Conservation (phyloP, 225 moss, liverwort and hornwort species). For the Sphagnum contortum region DNA sequence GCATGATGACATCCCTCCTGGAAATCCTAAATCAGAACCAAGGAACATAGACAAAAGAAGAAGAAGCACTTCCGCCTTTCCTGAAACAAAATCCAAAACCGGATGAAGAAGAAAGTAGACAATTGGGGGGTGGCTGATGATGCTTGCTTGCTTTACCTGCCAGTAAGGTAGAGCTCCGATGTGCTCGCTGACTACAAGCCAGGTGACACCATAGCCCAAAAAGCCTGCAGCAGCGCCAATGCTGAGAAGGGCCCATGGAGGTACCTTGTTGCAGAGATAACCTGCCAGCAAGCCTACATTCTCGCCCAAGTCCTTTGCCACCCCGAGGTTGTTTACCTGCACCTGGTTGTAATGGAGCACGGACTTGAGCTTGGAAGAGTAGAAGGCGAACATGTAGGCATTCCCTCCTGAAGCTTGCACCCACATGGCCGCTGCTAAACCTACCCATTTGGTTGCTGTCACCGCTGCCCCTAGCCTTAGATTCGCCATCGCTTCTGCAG, state of each 20-base stretch:
- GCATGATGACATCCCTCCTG: too few relatives aligned
- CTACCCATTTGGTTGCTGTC: slow-evolving; percentile 45
- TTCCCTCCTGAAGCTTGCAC: slow-evolving; percentile 59
- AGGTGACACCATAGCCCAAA: slow-evolving; percentile 44
- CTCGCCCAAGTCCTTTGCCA: slow-evolving; percentile 56
- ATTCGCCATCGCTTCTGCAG: slow-evolving; percentile 17
- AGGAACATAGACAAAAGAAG: not conserved
- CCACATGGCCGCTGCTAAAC: slow-evolving; percentile 53
- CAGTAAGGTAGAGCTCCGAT: slow-evolving; percentile 47
- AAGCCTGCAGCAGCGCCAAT: slow-evolving; percentile 37
- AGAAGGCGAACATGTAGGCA: slow-evolving; percentile 49
- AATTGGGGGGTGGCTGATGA: not conserved
- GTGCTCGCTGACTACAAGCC: slow-evolving; percentile 50
- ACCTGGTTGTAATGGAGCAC: slow-evolving; percentile 51
- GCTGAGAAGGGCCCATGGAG: slow-evolving; percentile 44
- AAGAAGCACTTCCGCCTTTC: not conserved
- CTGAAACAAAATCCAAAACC: not conserved
- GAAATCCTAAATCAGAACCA: too few relatives aligned
- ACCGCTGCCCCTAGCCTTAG: slow-evolving; percentile 17
- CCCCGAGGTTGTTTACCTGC: slow-evolving; percentile 48
- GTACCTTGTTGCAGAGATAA: slow-evolving; percentile 39
- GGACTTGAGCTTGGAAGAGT: slow-evolving; percentile 37
- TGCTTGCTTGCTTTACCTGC: slow-evolving; percentile 20
- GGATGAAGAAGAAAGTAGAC: not conserved
- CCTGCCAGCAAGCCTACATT: slow-evolving; percentile 53